Base-by-base conservation (phyloP, 2,329 filamentous ascomycete genomes). In the Fusarium clavum region DNA sequence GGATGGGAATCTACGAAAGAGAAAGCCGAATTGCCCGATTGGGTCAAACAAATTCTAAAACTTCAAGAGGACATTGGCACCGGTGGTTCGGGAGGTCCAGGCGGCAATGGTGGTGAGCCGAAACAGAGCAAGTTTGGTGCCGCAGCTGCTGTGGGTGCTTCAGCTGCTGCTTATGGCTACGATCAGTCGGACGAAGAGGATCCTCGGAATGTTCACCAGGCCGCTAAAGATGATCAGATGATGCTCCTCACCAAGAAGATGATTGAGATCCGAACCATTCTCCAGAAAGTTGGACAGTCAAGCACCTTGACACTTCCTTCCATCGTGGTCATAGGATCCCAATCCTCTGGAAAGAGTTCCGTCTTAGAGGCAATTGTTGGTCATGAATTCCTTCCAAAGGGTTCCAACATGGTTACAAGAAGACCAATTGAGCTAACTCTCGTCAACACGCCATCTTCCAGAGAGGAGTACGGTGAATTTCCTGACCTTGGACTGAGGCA, bases 171-270 rank as follows among this genome's bases (percentile, higher is more conserved):
- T 1, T 94, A 97, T 77, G 93, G 91, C 40, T 91, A 94, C 74
- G 90, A 93, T 24, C 85, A 91, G 61, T 88, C 89, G 4, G 81
- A 84, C 41, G 89, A 92, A 38, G 89, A 95, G 38, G 88, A 91
- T 69, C 80, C 85, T 7, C 85, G 90, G 58, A 83, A 85, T 11
- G 84, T 83, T 22, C 88, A 91, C 59, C 89, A 92, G 76, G 85
- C 87, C 51, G 93, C 94, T 20, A 90, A 90, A 75, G 96, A 99
- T 76, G 96, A 99, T 78, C 96, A 99, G 81, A 99, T 99, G 95
- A 99, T 99, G 96, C 86, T 98, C 73, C 84, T 99, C 76, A 99
- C 97, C 3, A 95, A 96, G 83, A 98, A 98, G 83, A 99, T 99
- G 96, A 99, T 99, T 76, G 96, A 99, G 83, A 98, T 99, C 61